Conservation (phyloP, 208 protist species). For the Tritrichomonas foetus region DNA sequence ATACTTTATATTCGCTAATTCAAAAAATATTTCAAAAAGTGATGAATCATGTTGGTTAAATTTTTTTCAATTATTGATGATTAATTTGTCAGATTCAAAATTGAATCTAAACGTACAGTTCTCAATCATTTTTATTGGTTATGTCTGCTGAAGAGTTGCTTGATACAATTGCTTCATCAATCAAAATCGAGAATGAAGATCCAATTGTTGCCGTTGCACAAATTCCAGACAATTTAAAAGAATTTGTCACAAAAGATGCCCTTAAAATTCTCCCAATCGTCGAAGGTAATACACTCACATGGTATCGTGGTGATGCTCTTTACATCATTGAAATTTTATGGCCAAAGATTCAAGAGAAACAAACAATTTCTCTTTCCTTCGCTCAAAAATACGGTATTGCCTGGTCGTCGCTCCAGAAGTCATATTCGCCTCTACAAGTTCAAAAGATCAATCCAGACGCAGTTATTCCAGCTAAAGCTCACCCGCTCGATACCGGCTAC, state of each 20-base stretch:
- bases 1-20: no score
- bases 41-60: no score
- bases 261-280: not conserved
- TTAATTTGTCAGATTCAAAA: no score
- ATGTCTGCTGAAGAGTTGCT: not conserved
- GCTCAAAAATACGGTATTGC: constrained; percentile 1
- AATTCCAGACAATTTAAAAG: not conserved
- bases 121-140: no score
- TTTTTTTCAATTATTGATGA: no score
- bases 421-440: not conserved
- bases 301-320: not conserved
- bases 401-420: not conserved
- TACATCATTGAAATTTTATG: not conserved
- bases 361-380: not conserved
- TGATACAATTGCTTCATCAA: not conserved
- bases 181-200: not conserved
- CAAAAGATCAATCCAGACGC: not conserved
- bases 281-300: not conserved
- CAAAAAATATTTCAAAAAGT: no score
- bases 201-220: not conserved
- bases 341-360: not conserved
- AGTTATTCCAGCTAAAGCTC: not conserved
- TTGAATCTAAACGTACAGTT: no score
- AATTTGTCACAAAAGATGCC: not conserved
- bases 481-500: not conserved